Percentiles rank a stretch among this genome's conserved stretches.
These are phyloP conservation scores for Achaetomiella virescens DNA, from an alignment of 495 filamentous ascomycete species.

Conservation along the genomic window DNA sequence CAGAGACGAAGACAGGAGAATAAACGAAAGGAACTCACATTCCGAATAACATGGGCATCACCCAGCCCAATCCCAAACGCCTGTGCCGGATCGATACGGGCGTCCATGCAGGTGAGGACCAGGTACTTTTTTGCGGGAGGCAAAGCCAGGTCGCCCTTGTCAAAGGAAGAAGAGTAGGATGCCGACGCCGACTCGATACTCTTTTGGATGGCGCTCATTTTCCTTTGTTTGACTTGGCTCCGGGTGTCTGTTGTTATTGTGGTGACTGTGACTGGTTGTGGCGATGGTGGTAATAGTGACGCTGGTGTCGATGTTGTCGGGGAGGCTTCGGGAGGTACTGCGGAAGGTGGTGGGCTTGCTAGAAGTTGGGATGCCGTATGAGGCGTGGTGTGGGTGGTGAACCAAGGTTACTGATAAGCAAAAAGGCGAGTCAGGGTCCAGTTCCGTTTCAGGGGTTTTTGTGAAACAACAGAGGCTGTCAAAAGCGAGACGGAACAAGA, in stretches of 20 bases:
- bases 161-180: conserved; percentile 56
- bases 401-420: no score
- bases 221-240: neutral
- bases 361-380: neutral
- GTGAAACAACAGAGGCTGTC: no score
- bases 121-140: conserved; percentile 67
- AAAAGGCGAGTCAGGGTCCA: no score
- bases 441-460: no score
- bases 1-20: no score
- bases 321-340: no score
- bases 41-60: conserved; percentile 78
- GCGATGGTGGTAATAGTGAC: neutral
- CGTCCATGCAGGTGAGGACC: conserved; percentile 76
- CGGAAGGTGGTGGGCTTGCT: neutral
- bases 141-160: conserved; percentile 57
- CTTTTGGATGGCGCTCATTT: conserved; percentile 42
- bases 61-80: conserved; percentile 72
- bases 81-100: conserved; percentile 63
- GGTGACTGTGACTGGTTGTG: neutral
- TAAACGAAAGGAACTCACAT: conserved; percentile 31
- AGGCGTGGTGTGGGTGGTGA: neutral
- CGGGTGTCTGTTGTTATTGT: no score
- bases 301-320: no score
- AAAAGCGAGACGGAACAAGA: neutral
- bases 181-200: conserved; percentile 54